phyloP scores from a whole-genome alignment of 2,329 filamentous ascomycete species.

The Calycina herbarum region DNA sequence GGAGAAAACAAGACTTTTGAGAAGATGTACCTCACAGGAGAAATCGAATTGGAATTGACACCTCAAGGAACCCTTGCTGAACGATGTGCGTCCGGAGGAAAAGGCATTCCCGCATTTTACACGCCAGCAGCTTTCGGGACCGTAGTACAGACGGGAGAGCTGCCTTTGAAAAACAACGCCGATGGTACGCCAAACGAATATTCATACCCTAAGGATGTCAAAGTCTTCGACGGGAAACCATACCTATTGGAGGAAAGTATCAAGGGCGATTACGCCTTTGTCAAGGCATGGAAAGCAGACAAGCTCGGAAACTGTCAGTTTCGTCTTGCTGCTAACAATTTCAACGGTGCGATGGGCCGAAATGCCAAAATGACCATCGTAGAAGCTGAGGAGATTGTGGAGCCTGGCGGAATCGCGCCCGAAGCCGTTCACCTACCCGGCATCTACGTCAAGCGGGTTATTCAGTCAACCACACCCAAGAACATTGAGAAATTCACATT shows the following conservation, averaged over 20 bases:
- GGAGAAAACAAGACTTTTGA: constrained; percentile 95
- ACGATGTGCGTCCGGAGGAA: constrained; percentile 81
- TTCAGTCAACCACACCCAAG: constrained; percentile 78
- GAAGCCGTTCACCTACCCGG: constrained; percentile 84
- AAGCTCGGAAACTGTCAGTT: constrained; percentile 90
- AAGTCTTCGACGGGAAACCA: constrained; percentile 86
- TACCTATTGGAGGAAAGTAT: constrained; percentile 91
- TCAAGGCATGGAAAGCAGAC: constrained; percentile 93
- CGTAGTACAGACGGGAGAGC: constrained; percentile 79
- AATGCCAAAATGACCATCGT: constrained; percentile 91
- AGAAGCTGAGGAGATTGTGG: constrained; percentile 89
- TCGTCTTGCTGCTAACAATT: constrained; percentile 83
- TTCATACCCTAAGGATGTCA: constrained; percentile 81
- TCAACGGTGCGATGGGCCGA: constrained; percentile 91
- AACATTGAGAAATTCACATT: constrained; percentile 84
- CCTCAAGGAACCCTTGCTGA: constrained; percentile 91
- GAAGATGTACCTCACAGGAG: constrained; percentile 81
- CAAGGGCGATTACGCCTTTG: constrained; percentile 86
- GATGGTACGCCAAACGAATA: constrained; percentile 75
- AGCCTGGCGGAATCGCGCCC: constrained; percentile 81
- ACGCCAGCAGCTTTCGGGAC: constrained; percentile 85
- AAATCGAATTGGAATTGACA: constrained; percentile 87
- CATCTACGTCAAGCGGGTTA: constrained; percentile 87
- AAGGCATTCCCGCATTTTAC: constrained; percentile 90
- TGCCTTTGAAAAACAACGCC: constrained; percentile 77